Base-by-base conservation (phyloP, 306 rosid genomes). In the Trifolium repens region DNA sequence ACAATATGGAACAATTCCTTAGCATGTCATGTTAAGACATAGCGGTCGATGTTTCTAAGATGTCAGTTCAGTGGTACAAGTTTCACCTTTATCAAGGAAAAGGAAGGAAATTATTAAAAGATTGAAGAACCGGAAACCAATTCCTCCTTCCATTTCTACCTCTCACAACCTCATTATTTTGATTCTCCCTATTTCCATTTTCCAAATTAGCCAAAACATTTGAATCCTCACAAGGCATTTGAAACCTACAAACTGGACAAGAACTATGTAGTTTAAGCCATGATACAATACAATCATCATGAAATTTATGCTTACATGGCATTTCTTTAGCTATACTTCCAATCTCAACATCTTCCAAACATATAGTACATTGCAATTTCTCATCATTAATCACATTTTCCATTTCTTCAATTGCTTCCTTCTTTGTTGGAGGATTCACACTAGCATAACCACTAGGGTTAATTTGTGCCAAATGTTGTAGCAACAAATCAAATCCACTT, bases 251-350 rank as follows among this genome's bases (percentile, higher is more conserved):
- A 74, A 93, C 89, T 10, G 98, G 98, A 67, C 96, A 93, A 24
- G 96, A 89, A 71, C 92, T 88, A 73, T 85, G 96, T 43, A 89
- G 92, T 39, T 86, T 90, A 2, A 93, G 86, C 98, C 98, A 90
- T 12, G 96, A 87, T 22, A 90, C 50, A 43, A 93, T 88, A 81
- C 98, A 93, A 8, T 54, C 92, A 14, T 54, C 22, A 42, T 93
- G 98, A 60, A 90, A 93, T 58, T 80, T 90, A 78, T 90, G 96
- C 81, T 80, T 85, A 57, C 98, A 93, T n/a, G 96, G 96, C 92
- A 93, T 93, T 79, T 90, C 89, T 68, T 84, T 90, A 12, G 88
- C 94, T 50, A 89, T 87, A 66, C 35, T 68, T 13, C 91, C 87
- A 59, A 71, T 47, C 79, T 87, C 92, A 70, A 89, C 75, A 71